Evolutionary conservation across 768 basidiomycete species (phyloP).

Genomic region (Cystofilobasidium macerans): DNA sequence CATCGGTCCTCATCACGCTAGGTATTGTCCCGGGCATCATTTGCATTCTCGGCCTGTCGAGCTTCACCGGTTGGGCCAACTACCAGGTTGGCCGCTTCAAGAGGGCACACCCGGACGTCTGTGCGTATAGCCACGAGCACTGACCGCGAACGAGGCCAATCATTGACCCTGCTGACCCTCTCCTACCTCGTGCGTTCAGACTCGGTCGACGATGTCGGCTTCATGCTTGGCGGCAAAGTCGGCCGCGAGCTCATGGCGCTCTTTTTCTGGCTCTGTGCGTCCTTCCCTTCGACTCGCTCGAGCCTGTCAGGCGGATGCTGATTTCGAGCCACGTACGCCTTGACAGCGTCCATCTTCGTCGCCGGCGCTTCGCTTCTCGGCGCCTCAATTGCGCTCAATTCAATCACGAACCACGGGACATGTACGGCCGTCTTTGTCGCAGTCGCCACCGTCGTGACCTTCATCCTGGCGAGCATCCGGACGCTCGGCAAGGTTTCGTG

Average conservation of each 20-base stretch:
- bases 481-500: slow-evolving; percentile 35
- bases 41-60: neutral
- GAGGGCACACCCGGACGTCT: neutral
- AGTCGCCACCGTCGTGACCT: slow-evolving; percentile 33
- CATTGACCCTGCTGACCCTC: too few relatives aligned
- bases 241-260: neutral
- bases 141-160: too few relatives aligned
- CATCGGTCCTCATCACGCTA: neutral
- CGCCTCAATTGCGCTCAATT: slow-evolving; percentile 38
- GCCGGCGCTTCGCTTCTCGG: slow-evolving; percentile 30
- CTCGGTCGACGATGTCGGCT: slow-evolving; percentile 3
- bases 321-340: neutral
- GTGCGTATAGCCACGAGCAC: too few relatives aligned
- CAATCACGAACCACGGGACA: slow-evolving; percentile 35
- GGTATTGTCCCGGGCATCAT: neutral
- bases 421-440: slow-evolving; percentile 38
- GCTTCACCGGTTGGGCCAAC: too few relatives aligned
- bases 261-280: slow-evolving; percentile 1
- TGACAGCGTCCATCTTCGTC: neutral
- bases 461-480: slow-evolving; percentile 32
- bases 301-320: neutral
- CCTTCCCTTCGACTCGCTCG: too few relatives aligned
- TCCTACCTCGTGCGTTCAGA: neutral
- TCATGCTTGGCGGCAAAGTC: neutral
- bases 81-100: neutral